Evolutionary conservation across 1,284 basidiomycete species (phyloP).

Genomic region (Xanthoconium separans): DNA sequence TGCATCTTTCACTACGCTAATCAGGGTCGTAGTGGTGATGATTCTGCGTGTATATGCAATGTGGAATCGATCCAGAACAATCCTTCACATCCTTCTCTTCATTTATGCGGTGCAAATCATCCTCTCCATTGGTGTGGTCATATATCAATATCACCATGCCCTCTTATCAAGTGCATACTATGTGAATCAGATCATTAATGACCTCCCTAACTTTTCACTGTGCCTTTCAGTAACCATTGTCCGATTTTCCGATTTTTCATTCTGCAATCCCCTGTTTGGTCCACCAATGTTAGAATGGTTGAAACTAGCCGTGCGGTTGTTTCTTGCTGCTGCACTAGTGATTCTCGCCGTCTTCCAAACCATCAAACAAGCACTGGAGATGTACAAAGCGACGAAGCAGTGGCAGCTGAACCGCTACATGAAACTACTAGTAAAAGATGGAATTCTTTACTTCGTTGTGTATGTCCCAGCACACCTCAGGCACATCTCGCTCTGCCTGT

Average conservation of each 20-base stretch:
- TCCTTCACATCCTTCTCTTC: not conserved
- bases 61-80: slow-evolving; percentile 10
- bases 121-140: not conserved
- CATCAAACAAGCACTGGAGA: not conserved
- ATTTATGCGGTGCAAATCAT: not conserved
- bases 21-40: not conserved
- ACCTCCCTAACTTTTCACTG: not conserved
- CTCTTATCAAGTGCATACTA: not conserved
- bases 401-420: not conserved
- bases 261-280: not conserved
- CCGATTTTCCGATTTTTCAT: not conserved
- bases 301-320: not conserved
- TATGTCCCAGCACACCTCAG: not conserved
- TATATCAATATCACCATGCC: not conserved
- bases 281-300: too few relatives aligned
- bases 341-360: not conserved
- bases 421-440: not conserved
- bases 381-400: not conserved
- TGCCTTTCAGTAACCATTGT: not conserved
- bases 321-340: not conserved
- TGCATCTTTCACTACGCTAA: not conserved
- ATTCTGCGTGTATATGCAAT: slow-evolving; percentile 14
- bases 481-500: not conserved
- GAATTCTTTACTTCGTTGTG: not conserved
- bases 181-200: not conserved